Evolutionary conservation across 1,139 yeast species (phyloP).

Genomic region (Suhomyces choctaworum): DNA sequence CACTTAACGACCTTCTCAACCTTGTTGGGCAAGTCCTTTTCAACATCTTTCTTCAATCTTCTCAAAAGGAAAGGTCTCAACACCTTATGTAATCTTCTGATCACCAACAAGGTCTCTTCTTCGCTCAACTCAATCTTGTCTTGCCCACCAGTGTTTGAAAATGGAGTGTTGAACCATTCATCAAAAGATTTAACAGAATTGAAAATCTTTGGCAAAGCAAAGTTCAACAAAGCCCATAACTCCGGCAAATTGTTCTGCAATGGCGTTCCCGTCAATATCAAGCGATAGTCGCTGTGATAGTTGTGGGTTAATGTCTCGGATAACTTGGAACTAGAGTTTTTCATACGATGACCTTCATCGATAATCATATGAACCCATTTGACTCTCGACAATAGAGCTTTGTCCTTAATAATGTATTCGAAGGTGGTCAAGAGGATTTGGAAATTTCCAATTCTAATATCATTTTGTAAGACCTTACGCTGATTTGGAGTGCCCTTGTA

Average conservation of each 20-base stretch:
- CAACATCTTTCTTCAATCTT: slow-evolving; percentile 95
- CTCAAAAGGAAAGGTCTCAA: slow-evolving; percentile 91
- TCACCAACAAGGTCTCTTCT: slow-evolving; percentile 92
- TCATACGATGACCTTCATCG: slow-evolving; percentile 90
- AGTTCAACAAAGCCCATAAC: slow-evolving; percentile 78
- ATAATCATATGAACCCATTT: slow-evolving; percentile 86
- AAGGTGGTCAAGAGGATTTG: slow-evolving; percentile 78
- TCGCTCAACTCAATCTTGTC: slow-evolving; percentile 78
- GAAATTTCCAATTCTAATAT: slow-evolving; percentile 64
- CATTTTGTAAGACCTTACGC: slow-evolving; percentile 64
- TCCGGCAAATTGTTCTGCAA: slow-evolving; percentile 83
- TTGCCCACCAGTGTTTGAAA: slow-evolving; percentile 79
- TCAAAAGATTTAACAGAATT: slow-evolving; percentile 84
- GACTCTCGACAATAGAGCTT: slow-evolving; percentile 62
- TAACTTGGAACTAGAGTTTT: slow-evolving; percentile 72
- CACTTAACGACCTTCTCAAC: slow-evolving; percentile 94
- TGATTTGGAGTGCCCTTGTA: slow-evolving; percentile 76
- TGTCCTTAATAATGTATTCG: slow-evolving; percentile 76
- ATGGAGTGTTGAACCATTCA: slow-evolving; percentile 86
- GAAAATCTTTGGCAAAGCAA: slow-evolving; percentile 77
- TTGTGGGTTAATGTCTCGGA: slow-evolving; percentile 70
- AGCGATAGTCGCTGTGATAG: slow-evolving; percentile 72
- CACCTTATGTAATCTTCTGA: slow-evolving; percentile 94
- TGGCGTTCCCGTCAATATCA: slow-evolving; percentile 86
- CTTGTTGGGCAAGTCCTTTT: slow-evolving; percentile 92